phyloP scores from a whole-genome alignment of 1,284 basidiomycete genomes.

The Heterobasidion irregulare region DNA sequence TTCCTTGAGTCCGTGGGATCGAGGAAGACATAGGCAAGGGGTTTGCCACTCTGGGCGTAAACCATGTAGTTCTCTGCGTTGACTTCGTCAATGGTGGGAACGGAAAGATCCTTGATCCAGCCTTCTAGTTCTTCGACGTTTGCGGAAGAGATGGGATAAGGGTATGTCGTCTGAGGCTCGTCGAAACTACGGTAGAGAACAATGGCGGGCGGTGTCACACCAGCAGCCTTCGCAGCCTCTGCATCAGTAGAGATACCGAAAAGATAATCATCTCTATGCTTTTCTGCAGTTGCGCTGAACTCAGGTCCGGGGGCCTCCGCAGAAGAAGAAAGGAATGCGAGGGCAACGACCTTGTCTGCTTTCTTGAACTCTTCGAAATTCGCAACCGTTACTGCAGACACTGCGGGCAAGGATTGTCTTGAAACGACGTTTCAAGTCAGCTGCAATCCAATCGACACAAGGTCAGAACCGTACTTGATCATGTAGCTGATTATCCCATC shows the following conservation, averaged over 20 bases:
- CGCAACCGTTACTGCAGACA: conserved; percentile 69
- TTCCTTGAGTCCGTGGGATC: conserved; percentile 68
- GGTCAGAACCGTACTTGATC: conserved; percentile 70
- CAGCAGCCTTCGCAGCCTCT: conserved; percentile 60
- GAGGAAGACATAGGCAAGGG: conserved; percentile 93
- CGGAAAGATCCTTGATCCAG: conserved; percentile 80
- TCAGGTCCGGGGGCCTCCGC: conserved; percentile 62
- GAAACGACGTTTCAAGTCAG: neutral
- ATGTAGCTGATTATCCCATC: conserved; percentile 98
- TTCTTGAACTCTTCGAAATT: conserved; percentile 84
- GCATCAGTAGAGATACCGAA: conserved; percentile 83
- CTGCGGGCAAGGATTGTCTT: conserved; percentile 94
- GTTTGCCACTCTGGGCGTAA: conserved; percentile 80
- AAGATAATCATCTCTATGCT: conserved; percentile 87
- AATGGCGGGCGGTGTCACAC: conserved; percentile 74
- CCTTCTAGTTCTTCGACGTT: conserved; percentile 57
- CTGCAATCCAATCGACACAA: neutral
- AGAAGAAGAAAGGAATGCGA: conserved; percentile 75
- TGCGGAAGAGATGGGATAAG: conserved; percentile 53
- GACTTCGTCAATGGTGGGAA: conserved; percentile 91
- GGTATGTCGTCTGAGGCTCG: conserved; percentile 70
- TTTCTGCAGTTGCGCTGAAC: conserved; percentile 77
- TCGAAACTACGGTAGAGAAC: conserved; percentile 94
- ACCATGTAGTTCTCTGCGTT: conserved; percentile 88
- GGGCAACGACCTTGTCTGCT: conserved; percentile 86